phyloP scores from a whole-genome alignment of 805 yeast species.

The Metschnikowia lochheadii region DNA sequence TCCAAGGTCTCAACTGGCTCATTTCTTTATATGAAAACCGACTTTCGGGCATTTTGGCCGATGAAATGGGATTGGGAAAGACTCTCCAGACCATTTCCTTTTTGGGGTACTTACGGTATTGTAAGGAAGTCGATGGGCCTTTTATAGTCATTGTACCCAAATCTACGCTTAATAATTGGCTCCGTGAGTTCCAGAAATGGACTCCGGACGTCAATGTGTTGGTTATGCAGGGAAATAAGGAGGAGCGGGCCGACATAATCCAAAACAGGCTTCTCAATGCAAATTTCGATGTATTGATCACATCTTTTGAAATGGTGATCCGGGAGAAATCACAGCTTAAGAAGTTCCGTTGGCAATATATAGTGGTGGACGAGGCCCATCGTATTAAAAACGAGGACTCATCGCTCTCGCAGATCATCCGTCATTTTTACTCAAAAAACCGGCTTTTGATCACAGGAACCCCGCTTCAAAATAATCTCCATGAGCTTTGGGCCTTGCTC shows the following conservation, averaged over 20 bases:
- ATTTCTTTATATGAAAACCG: slow-evolving; percentile 83
- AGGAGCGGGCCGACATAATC: slow-evolving; percentile 62
- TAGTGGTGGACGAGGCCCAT: slow-evolving; percentile 94
- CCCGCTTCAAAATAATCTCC: slow-evolving; percentile 90
- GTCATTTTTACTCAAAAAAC: slow-evolving; percentile 80
- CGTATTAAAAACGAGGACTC: slow-evolving; percentile 94
- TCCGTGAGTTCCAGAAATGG: slow-evolving; percentile 91
- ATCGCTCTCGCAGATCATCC: slow-evolving; percentile 85
- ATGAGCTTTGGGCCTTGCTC: slow-evolving; percentile 92
- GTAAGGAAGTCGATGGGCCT: slow-evolving; percentile 80
- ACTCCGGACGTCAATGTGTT: slow-evolving; percentile 88
- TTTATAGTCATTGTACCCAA: slow-evolving; percentile 90
- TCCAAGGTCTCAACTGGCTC: slow-evolving; percentile 95
- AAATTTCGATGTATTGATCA: slow-evolving; percentile 83
- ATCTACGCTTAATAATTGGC: slow-evolving; percentile 94
- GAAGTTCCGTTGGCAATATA: slow-evolving; percentile 88
- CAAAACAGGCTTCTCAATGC: slow-evolving; percentile 58
- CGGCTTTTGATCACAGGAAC: slow-evolving; percentile 91
- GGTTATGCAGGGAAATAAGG: slow-evolving; percentile 87
- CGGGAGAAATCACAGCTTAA: slow-evolving; percentile 79
- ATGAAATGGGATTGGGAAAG: slow-evolving; percentile 97
- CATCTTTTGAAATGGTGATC: slow-evolving; percentile 91
- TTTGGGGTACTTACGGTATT: slow-evolving; percentile 79
- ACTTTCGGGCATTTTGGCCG: slow-evolving; percentile 90
- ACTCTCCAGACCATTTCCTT: slow-evolving; percentile 93